Conservation (phyloP, 768 basidiomycete genomes). For the Lactarius evosmus region DNA sequence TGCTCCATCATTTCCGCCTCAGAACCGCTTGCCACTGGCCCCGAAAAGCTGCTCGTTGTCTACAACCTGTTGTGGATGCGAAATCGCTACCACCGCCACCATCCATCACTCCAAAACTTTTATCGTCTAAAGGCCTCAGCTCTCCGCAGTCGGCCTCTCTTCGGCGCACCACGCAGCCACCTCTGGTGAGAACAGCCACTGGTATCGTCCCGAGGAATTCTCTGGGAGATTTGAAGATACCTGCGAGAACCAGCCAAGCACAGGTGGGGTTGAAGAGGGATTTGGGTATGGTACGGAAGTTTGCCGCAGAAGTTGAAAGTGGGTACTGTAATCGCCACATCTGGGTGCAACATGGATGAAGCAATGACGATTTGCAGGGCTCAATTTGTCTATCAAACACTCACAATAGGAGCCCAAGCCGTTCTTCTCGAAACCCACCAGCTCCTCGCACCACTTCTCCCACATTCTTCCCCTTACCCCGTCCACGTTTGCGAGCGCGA, state of each 20-base stretch:
- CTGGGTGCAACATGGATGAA: conserved; percentile 14
- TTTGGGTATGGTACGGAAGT: conserved; percentile 80
- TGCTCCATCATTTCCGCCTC: conserved; percentile 26
- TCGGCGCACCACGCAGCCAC: conserved; percentile 42
- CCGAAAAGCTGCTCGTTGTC: conserved; percentile 26
- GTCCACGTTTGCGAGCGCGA: conserved; percentile 48
- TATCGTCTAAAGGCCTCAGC: conserved; percentile 27
- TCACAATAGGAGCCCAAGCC: conserved; percentile 53
- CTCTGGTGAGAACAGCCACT: conserved; percentile 30
- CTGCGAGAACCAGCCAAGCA: conserved; percentile 66
- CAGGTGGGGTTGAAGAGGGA: conserved; percentile 75
- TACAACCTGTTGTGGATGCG: conserved; percentile 24
- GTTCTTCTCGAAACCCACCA: conserved; percentile 43
- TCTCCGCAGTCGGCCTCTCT: conserved; percentile 48
- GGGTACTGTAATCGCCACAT: conserved; percentile 36
- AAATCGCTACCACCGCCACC: conserved; percentile 17
- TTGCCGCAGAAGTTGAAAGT: conserved; percentile 82
- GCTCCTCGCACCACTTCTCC: conserved; percentile 50
- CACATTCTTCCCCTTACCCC: conserved; percentile 44
- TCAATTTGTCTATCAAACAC: conserved; percentile 53
- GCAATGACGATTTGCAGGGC: conserved; percentile 43
- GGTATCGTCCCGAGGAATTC: conserved; percentile 51
- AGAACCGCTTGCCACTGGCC: conserved; percentile 15
- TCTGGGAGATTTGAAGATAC: conserved; percentile 71
- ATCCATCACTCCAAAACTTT: conserved; percentile 19